Percentiles rank a stretch among this genome's conserved stretches.
These are phyloP conservation scores for Reutealis trisperma DNA, from an alignment of 345 rosid genomes.

Conservation along the genomic window DNA sequence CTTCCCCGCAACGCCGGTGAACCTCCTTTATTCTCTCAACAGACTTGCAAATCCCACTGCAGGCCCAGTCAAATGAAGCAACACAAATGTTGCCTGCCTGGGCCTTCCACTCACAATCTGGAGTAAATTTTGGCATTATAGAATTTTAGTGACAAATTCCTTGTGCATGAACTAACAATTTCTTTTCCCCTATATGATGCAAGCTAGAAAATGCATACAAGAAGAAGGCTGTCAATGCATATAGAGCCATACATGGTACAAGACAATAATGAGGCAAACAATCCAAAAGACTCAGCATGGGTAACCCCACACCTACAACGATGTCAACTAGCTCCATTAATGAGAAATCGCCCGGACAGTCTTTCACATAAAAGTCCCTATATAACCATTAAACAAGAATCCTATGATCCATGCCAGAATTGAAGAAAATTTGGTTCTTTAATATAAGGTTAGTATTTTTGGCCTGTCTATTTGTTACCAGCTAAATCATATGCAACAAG, in stretches of 20 bases:
- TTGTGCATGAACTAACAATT: background rate
- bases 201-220: background rate
- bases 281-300: background rate
- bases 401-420: background rate
- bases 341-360: too few relatives aligned
- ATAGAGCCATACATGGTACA: background rate
- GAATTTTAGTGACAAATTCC: background rate
- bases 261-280: background rate
- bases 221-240: background rate
- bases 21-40: slow-evolving; percentile 86
- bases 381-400: background rate
- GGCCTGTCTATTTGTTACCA: background rate
- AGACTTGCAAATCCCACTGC: slow-evolving; percentile 88
- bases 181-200: background rate
- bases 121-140: background rate
- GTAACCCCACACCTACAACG: background rate
- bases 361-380: background rate
- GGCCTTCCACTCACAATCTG: slow-evolving; percentile 97
- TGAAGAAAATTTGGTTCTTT: background rate
- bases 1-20: slow-evolving; percentile 89
- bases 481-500: background rate
- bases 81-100: slow-evolving; percentile 89
- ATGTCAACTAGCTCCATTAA: too few relatives aligned
- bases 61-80: slow-evolving; percentile 92
- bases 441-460: too few relatives aligned